A percentile compares a stretch with the other conserved stretches of the same genome.
phyloP scores from a whole-genome alignment of 768 basidiomycete species.

The Antrodiella citrinella region DNA sequence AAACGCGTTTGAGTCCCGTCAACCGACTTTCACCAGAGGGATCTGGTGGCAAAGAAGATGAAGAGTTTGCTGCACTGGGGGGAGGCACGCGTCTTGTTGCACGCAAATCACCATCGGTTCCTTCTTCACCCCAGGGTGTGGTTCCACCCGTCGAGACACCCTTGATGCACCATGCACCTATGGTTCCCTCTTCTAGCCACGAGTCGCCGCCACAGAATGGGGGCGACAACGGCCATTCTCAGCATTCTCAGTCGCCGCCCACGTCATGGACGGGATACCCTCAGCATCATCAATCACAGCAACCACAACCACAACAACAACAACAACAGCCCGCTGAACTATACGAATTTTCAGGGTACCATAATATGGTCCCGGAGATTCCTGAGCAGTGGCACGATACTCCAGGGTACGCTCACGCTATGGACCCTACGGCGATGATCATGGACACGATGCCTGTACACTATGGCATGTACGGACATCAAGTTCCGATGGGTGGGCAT shows the following conservation, averaged over 20 bases:
- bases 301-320: background rate
- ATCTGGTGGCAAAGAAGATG: constrained; percentile 46
- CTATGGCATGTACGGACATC: constrained; percentile 10
- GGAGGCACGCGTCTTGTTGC: constrained; percentile 59
- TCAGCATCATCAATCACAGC: background rate
- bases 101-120: constrained; percentile 38
- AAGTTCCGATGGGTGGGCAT: constrained; percentile 1
- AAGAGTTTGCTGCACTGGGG: constrained; percentile 52
- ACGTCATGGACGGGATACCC: background rate
- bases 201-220: background rate
- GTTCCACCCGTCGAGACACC: background rate
- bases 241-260: background rate
- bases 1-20: constrained; percentile 20
- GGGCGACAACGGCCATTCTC: background rate
- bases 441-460: constrained; percentile 13
- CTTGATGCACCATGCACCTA: background rate
- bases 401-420: background rate
- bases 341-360: background rate
- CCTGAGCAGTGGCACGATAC: background rate
- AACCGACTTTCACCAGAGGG: constrained; percentile 27
- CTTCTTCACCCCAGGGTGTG: constrained; percentile 19
- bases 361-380: background rate
- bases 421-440: constrained; percentile 9
- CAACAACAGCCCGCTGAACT: background rate
- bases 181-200: background rate